Evolutionary conservation across 441 rosid genomes (phyloP), one percentile per base, ranked within the genome.

Genomic region (Erodium chrysanthum): DNA sequence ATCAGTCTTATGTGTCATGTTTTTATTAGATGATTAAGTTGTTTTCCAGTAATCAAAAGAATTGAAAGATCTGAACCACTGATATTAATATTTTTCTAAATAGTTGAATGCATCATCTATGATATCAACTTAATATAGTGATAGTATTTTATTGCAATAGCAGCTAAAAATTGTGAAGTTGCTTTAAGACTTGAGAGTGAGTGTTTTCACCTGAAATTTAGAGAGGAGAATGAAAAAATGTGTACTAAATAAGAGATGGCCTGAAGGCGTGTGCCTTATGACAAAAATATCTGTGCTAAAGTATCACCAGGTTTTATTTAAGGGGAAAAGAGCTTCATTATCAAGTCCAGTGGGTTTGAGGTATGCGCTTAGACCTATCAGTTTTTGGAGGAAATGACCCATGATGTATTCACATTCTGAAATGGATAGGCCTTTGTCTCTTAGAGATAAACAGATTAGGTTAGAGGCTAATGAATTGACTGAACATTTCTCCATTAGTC

Each of bases 331-430:
- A 46, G 54, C 6, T 42, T 46, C 54, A 46, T 46, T n/a, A 46
- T 12, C 54, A n/a, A 46, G 54, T n/a, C 54, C 54, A 14, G 4
- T 44, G 50, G 50, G 4, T 44, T 44, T 11, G n/a, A 44, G 11
- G 15, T 11, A 44, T 10, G 50, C 15, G n/a, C 12, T 12, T 44
- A 14, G 14, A 44, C 50, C 50, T 44, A 44, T 52, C 22, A 8
- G 59, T 52, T 52, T 48, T 52, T n/a, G 59, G 59, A 54, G 25
- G 62, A 56, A 52, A 20, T 21, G 62, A 56, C 62, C 27, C 27
- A 20, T 11, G 29, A 56, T 20, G 62, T 21, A 20, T 11, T 5
- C 62, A 56, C 27, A 5, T 21, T 56, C 62, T 52, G 62, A 5
- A 56, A 56, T 20, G 21, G 62, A 21, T 2, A 20, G 29, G 62